These are phyloP conservation scores for Microbotryum intermedium DNA, from an alignment of 1,284 basidiomycete species.

Conservation along the genomic window DNA sequence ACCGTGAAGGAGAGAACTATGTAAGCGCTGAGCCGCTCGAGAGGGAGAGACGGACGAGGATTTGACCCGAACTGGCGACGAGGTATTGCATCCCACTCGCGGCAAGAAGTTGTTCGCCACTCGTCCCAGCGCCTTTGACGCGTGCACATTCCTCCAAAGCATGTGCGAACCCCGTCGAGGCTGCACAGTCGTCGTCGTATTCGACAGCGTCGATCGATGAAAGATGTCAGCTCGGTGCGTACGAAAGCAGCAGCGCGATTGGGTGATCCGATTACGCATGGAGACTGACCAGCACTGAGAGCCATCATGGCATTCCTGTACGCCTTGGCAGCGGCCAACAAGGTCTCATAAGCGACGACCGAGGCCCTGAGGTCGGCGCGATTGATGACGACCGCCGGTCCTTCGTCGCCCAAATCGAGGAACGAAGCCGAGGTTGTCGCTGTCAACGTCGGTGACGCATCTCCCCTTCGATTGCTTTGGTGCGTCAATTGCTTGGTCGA, in stretches of 20 bases:
- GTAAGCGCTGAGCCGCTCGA: too few species aligned
- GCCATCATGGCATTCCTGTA: conserved; percentile 31
- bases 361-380: conserved; percentile 27
- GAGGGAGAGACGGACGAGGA: conserved; percentile 17
- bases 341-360: conserved; percentile 21
- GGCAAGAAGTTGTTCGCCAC: conserved; percentile 28
- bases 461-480: neutral
- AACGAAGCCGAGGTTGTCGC: conserved; percentile 6
- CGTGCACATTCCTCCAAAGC: conserved; percentile 31
- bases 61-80: conserved; percentile 29
- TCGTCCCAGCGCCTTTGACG: conserved; percentile 31
- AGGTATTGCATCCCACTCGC: conserved; percentile 33
- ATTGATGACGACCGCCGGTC: conserved; percentile 14
- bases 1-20: neutral
- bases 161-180: conserved; percentile 22
- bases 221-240: too few species aligned
- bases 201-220: neutral
- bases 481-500: neutral
- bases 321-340: conserved; percentile 27
- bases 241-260: neutral
- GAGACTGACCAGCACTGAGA: conserved; percentile 12
- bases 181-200: neutral
- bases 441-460: conserved; percentile 11
- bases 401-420: conserved; percentile 15
- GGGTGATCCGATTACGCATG: conserved; percentile 2